phyloP scores from a whole-genome alignment of 2,329 filamentous ascomycete species.

The Sporothrix brunneoviolacea region DNA sequence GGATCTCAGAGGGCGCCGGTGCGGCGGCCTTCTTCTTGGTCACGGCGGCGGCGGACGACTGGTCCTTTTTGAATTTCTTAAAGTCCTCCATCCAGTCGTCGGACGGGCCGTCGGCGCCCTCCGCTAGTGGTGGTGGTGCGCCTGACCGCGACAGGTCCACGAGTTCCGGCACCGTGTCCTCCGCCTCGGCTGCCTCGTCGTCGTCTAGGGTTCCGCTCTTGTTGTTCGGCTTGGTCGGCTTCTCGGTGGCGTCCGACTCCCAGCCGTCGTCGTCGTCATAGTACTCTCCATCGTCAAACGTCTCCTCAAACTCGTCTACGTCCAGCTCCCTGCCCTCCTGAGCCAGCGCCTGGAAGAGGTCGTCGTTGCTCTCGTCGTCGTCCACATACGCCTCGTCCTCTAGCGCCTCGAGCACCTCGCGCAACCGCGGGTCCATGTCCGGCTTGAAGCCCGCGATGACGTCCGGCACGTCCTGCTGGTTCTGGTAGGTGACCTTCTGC shows the following conservation, averaged over 20 bases:
- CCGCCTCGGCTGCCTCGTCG: constrained; percentile 38
- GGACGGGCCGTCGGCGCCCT: constrained; percentile 25
- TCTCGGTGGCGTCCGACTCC: constrained; percentile 91
- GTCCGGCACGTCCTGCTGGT: constrained; percentile 89
- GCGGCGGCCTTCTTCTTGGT: constrained; percentile 34
- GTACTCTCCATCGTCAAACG: constrained; percentile 47
- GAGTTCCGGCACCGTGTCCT: constrained; percentile 40
- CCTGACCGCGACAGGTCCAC: constrained; percentile 28
- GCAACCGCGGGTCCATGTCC: constrained; percentile 89
- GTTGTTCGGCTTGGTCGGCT: constrained; percentile 43
- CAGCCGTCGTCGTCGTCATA: constrained; percentile 69
- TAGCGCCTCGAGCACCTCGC: constrained; percentile 86
- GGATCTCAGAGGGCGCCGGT: constrained; percentile 58
- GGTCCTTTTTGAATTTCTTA: constrained; percentile 84
- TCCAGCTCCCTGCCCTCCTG: constrained; percentile 44
- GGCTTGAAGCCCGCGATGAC: constrained; percentile 89
- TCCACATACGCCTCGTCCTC: constrained; percentile 95
- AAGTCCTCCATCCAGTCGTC: constrained; percentile 90
- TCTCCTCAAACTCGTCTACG: constrained; percentile 70
- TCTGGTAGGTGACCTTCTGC: constrained; percentile 73
- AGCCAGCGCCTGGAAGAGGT: constrained; percentile 60
- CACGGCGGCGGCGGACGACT: constrained; percentile 24
- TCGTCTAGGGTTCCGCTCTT: background rate
- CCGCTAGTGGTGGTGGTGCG: background rate
- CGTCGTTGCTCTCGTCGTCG: constrained; percentile 80